Percentiles rank a stretch among this genome's conserved stretches.
Conservation (phyloP, 805 yeast species). For the Alloascoidea hylecoeti region DNA sequence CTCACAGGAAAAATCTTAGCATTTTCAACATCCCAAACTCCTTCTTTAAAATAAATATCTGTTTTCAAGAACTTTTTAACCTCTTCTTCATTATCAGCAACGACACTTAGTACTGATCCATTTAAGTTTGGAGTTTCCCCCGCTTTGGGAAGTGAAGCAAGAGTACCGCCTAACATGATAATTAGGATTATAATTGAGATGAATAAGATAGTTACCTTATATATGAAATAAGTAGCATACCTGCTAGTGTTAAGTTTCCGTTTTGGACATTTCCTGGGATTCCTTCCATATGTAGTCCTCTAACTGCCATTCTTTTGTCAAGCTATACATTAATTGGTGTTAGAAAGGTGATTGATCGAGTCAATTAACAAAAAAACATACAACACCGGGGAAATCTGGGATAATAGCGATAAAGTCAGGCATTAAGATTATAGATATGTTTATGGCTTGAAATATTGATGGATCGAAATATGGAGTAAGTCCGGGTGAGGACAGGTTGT, state of each 20-base stretch:
- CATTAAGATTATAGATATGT: no score
- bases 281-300: conserved; percentile 24
- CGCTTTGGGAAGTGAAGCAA: background rate
- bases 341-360: background rate
- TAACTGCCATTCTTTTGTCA: conserved; percentile 17
- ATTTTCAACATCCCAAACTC: conserved; percentile 64
- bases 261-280: conserved; percentile 15
- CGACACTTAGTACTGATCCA: conserved; percentile 51
- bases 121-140: conserved; percentile 28
- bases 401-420: background rate
- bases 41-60: conserved; percentile 49
- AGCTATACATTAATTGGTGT: conserved; percentile 13
- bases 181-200: no score
- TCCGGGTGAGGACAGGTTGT: no score
- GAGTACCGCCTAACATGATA: background rate
- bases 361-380: background rate
- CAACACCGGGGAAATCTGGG: conserved; percentile 1
- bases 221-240: no score
- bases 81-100: conserved; percentile 53
- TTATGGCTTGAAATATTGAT: no score
- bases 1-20: conserved; percentile 40
- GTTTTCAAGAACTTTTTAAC: conserved; percentile 46
- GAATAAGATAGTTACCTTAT: no score
- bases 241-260: conserved; percentile 24
- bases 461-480: no score